Percentiles rank a stretch among this genome's conserved stretches.
Conservation (phyloP, 2,329 filamentous ascomycete genomes). For the Westerdykella sp. region DNA sequence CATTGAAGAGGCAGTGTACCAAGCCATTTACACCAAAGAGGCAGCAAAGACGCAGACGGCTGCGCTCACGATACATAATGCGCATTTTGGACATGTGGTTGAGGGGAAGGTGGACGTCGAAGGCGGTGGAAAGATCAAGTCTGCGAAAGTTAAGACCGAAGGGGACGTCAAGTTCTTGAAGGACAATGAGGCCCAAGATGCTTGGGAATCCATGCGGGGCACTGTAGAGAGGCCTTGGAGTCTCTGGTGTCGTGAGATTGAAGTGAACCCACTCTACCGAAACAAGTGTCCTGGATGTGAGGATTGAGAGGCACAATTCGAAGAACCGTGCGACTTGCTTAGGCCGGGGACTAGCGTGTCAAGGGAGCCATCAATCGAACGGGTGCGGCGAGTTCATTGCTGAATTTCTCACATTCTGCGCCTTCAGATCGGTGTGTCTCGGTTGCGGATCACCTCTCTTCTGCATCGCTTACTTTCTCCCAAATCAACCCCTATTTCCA, state of each 20-base stretch:
- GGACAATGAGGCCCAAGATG: slow-evolving; percentile 39
- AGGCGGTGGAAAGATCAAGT: slow-evolving; percentile 37
- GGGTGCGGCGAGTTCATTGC: no score
- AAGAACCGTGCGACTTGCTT: background rate
- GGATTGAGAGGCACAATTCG: slow-evolving; percentile 7
- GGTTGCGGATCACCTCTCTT: no score
- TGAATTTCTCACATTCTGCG: no score
- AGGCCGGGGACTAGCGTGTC: background rate
- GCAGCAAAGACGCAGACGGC: slow-evolving; percentile 39
- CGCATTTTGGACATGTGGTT: slow-evolving; percentile 32
- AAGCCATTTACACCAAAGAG: slow-evolving; percentile 40
- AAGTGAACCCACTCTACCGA: slow-evolving; percentile 34
- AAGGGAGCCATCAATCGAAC: no score
- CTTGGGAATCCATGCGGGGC: slow-evolving; percentile 33
- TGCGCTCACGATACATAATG: slow-evolving; percentile 31
- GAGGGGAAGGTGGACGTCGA: slow-evolving; percentile 37
- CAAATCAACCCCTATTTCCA: no score
- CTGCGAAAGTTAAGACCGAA: slow-evolving; percentile 37
- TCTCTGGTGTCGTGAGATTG: slow-evolving; percentile 41
- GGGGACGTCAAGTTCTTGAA: slow-evolving; percentile 40
- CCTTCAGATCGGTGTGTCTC: no score
- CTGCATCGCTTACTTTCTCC: no score
- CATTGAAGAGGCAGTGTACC: slow-evolving; percentile 43
- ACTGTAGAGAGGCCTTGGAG: slow-evolving; percentile 38
- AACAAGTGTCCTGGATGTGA: slow-evolving; percentile 35